Conservation (phyloP, 2,329 filamentous ascomycete genomes). For the Diaporthe amygdali region DNA sequence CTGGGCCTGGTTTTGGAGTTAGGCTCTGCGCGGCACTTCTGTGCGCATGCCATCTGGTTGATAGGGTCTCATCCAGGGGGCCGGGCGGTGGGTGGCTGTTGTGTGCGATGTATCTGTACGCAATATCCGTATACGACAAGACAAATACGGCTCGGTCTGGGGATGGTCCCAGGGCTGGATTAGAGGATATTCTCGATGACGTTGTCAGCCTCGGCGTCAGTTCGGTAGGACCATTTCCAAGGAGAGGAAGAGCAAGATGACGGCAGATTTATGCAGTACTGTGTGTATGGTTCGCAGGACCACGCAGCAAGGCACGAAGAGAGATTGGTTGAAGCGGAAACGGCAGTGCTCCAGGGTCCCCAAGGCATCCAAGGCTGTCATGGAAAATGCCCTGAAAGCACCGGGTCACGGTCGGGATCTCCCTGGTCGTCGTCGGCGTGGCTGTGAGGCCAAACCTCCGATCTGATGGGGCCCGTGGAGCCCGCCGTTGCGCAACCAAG, state of each 20-base stretch:
- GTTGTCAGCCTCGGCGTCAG: not conserved
- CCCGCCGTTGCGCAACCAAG: not conserved
- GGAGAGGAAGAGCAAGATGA: not conserved
- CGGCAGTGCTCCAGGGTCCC: not conserved
- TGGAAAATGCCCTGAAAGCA: not conserved
- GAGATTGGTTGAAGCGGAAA: not conserved
- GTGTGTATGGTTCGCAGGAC: not conserved
- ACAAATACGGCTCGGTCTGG: not conserved
- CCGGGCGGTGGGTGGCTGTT: not conserved
- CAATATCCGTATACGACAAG: not conserved
- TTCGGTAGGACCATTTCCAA: not conserved
- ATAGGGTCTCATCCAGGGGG: not conserved
- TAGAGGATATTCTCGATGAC: not conserved
- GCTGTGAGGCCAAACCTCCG: slow-evolving; percentile 9
- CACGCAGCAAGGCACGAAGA: not conserved
- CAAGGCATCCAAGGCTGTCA: not conserved
- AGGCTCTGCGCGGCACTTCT: not conserved
- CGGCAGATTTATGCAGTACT: not conserved
- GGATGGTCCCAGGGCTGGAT: not conserved
- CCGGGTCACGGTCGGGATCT: slow-evolving; percentile 1
- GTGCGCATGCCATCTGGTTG: slow-evolving; percentile 8
- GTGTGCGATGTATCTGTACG: not conserved
- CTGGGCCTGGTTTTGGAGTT: not conserved
- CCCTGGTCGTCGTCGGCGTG: slow-evolving; percentile 7
- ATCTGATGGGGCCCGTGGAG: not conserved